Base-by-base conservation (phyloP, 1,284 basidiomycete genomes). In the Trichosporon inkin region DNA sequence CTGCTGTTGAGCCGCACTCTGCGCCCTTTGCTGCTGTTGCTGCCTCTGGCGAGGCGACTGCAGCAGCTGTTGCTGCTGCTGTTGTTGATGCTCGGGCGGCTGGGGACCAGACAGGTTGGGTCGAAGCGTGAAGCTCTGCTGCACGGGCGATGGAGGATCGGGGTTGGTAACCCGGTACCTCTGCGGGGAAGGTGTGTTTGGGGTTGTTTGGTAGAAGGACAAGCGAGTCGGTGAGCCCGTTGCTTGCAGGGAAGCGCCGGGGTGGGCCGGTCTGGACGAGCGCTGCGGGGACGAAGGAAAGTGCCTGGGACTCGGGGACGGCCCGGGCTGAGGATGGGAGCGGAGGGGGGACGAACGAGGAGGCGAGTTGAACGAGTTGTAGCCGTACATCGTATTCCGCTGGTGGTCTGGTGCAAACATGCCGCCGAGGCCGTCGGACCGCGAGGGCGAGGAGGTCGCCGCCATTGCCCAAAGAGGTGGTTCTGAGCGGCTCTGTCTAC, bases 391-490 rank as follows among this genome's bases (percentile, higher is more conserved):
- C 13, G 22, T 14, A 3, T 22, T n/a, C n/a, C 24, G 24, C 14
- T 49, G 22, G 24, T 49, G 17, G 22, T 49, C 36, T 22, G 24
- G 14, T 47, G 44, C 22, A 49, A 49, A 49, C 44, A 49, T 28
- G 24, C 44, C 28, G 24, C 44, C 44, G 22, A 49, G 16, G 44
- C 44, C 44, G 44, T 49, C 44, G 22, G 44, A 49, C 44, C 44
- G 44, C 16, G 44, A 49, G 44, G 44, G 44, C 22, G 44, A 49
- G 16, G 44, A 49, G 44, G 44, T 32, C 22, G 44, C 24, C 14
- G 24, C 24, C 44, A 32, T 44, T 41, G 19, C 40, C 40, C 40
- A 22, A 41, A 41, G 40, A 10, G 19, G 40, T 22, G 20, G 16
- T 3, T 13, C 16, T 38, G 36, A 13, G 36, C 11, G 13, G 11